Evolutionary conservation across 164 flowering plant genomes (phyloP), one percentile per base, ranked within the genome.

Genomic region (Malania oleifera): DNA sequence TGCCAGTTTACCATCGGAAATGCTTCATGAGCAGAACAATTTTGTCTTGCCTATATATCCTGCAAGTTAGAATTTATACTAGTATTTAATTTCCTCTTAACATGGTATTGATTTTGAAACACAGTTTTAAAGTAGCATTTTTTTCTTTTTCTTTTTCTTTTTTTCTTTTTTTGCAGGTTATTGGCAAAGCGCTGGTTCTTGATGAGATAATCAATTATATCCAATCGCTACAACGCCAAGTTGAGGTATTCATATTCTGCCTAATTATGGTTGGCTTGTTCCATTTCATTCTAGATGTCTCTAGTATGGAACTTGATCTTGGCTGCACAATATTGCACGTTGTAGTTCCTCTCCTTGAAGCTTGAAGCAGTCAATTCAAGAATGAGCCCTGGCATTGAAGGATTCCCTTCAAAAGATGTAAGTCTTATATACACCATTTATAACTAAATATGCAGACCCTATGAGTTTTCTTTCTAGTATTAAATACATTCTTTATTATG

Each of bases 201-300:
- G 96, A 88, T 64, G 96, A 88, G 75, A 88, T 88, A 31, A 88
- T 88, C n/a, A 88, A 88, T 70, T 88, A 88, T 63, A 82, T 88
- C 48, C 96, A 88, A 63, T 85, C 96, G 22, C 68, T 88, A 45
- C 96, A 88, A 70, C 79, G 81, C 11, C 96, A 88, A 63, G 96
- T 88, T 59, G 92, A 88, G 96, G 96, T 77, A 67, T 40, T 46
- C 13, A 26, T 34, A 38, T 14, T 17, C 35, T 8, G 40, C 49
- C 56, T 38, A 17, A 13, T 44, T 40, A 2, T 57, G 18, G 39
- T n/a, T 62, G 26, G 23, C 6, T 0, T 12, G n/a, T 7, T 1
- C 3, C 41, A 18, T 7, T 46, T 22, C 20, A 18, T 9, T 34
- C 24, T 20, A 14, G 10, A 28, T 22, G 24, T 46, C 18, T 25